Evolutionary conservation across 352 stramenopile species (phyloP), one percentile per base, ranked within the genome.

Genomic region (Globisporangium barbulae): DNA sequence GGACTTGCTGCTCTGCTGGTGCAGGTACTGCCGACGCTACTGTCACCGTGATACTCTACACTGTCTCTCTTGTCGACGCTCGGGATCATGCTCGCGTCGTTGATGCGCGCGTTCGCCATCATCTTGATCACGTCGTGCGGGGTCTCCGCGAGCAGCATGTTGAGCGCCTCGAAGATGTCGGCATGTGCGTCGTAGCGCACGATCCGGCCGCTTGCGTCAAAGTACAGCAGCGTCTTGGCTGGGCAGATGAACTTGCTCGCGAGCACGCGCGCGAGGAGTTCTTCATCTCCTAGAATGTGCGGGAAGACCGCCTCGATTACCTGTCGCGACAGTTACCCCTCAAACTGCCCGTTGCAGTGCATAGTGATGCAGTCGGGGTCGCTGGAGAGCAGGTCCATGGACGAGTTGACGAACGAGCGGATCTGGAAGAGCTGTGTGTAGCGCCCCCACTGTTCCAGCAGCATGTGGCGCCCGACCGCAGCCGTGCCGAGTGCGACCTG

Each of bases 391-490:
- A 61, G 19, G 17, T 31, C 19, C 47, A 58, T 42, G 12, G 19
- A 31, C 5, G 10, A 9, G 12, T 47, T 39, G 2, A 35, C 19
- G 33, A 50, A 74, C 10, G 33, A 55, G n/a, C 59, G 47, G 13
- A 64, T 35, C 35, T 58, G 33, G 10, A 64, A 70, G 52, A 64
- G 69, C 22, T 1, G 33, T 8, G 59, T 71, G 47, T 70, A 75
- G 19, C 55, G 48, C 3, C 13, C 33, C 66, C 58, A 75, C 28
- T 68, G 62, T 5, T 67, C 69, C 17, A 66, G 39, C n/a, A 74
- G 49, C 48, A 65, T 12, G 1, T 70, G 41, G 0, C 47, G 44
- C 5, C 55, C 65, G 4, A 45, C 41, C 17, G 33, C 45, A 3
- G 42, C 57, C 19, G 57, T 55, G 25, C 42, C 45, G 3, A 63